Conservation (phyloP, 192 early-diverging fungal genomes). For the Dissophora ornata region DNA sequence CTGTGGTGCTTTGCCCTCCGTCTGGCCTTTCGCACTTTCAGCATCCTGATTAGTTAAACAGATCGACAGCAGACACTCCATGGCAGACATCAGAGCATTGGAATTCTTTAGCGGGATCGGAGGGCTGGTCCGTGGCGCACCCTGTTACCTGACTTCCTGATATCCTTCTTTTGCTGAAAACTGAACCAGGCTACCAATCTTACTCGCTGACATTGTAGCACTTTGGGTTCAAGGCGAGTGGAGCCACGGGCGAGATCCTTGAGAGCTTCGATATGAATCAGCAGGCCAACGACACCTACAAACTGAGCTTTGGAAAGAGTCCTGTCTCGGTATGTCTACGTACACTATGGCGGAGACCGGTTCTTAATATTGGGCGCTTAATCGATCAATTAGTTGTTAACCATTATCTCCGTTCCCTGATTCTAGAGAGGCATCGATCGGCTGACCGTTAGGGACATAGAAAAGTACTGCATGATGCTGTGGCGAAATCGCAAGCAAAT, state of each 20-base stretch:
- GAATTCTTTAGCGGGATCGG: slow-evolving; percentile 82
- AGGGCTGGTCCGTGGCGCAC: slow-evolving; percentile 58
- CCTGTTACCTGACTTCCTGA: neutral
- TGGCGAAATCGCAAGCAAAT: too few species aligned
- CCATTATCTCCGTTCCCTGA: neutral
- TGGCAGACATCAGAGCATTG: slow-evolving; percentile 58
- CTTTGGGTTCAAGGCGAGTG: slow-evolving; percentile 78
- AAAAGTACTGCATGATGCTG: slow-evolving; percentile 42
- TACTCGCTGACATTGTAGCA: slow-evolving; percentile 60
- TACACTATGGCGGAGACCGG: too few species aligned
- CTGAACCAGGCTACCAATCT: too few species aligned
- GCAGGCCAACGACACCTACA: slow-evolving; percentile 82
- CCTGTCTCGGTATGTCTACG: slow-evolving; percentile 46
- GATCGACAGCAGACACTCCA: slow-evolving; percentile 3
- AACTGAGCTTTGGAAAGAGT: slow-evolving; percentile 67
- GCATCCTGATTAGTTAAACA: too few species aligned
- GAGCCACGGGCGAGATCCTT: slow-evolving; percentile 67
- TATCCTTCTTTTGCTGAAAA: neutral
- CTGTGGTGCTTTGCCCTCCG: neutral
- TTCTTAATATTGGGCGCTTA: too few species aligned
- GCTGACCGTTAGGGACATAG: slow-evolving; percentile 58
- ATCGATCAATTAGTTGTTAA: neutral
- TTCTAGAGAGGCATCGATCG: slow-evolving; percentile 62
- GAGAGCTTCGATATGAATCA: slow-evolving; percentile 91
- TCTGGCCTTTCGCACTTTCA: neutral